Evolutionary conservation across 2,329 filamentous ascomycete species (phyloP), one percentile per base, ranked within the genome.

Genomic region (Helotiales sp.): DNA sequence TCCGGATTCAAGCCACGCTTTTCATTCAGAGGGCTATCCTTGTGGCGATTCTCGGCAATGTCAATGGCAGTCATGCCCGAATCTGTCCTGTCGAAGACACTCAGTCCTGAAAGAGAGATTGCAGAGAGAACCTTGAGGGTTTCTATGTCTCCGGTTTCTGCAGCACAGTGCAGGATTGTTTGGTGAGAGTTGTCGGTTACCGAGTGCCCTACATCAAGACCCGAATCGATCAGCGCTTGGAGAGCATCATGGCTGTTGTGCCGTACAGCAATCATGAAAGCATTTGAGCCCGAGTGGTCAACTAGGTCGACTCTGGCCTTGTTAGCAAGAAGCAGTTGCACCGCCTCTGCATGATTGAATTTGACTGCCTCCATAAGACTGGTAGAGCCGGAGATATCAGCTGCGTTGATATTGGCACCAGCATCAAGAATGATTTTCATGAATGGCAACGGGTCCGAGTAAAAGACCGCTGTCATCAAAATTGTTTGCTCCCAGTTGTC

Each of bases 351-450:
- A 24, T 29, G 50, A n/a, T 62, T 25, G 5, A 25, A 30, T 24
- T 31, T 44, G 1, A 57, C 36, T 2, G 49, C 54, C 13, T 58
- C 48, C 0, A 60, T 34, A 1, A 58, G 38, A n/a, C 58, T 47
- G 4, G 55, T 63, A 7, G 9, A 29, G 6, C 58, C 55, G 19
- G 53, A 29, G 0, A 52, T 15, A 22, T 33, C 33, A 9, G 12
- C 58, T 12, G 44, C 54, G 5, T 61, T 50, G 27, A 59, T 19
- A 7, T 57, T 49, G 17, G 59, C 55, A 13, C 29, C 36, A 7
- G 55, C 57, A 29, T 59, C 50, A 5, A 63, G 33, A 8, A 59
- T 36, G 17, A 46, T 53, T 25, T 57, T 57, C 29, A 62, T 5
- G 12, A 58, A 22, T 24, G 44, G 44, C 44, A 10, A 1, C 58